Evolutionary conservation across 352 stramenopile genomes (phyloP).

Genomic region (Pythium rhizo-oryzae): DNA sequence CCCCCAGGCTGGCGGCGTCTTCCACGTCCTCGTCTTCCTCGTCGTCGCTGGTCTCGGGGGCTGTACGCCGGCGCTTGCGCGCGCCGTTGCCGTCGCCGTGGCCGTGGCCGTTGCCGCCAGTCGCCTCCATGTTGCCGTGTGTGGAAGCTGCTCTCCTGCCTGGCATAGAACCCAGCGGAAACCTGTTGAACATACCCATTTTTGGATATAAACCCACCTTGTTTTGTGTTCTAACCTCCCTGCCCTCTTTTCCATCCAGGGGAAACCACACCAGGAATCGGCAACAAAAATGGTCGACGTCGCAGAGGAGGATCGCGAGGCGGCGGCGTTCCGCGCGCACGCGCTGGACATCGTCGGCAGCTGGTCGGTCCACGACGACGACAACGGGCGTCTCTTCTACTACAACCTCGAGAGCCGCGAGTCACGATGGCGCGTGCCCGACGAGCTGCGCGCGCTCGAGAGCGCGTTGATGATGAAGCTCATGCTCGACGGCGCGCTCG

Average conservation of each 20-base stretch:
- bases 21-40: slow-evolving; percentile 7
- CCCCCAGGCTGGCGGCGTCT: slow-evolving; percentile 8
- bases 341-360: slow-evolving; percentile 55
- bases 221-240: neutral
- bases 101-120: neutral
- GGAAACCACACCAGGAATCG: neutral
- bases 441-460: slow-evolving; percentile 52
- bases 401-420: slow-evolving; percentile 50
- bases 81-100: neutral
- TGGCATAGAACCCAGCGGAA: too few relatives aligned
- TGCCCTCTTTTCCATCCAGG: too few relatives aligned
- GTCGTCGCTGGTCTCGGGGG: neutral
- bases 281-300: neutral
- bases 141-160: too few relatives aligned
- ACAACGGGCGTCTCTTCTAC: slow-evolving; percentile 78
- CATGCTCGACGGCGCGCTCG: slow-evolving; percentile 75
- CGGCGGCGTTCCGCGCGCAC: slow-evolving; percentile 50
- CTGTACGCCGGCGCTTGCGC: slow-evolving; percentile 1
- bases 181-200: neutral
- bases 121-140: slow-evolving; percentile 3
- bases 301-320: neutral
- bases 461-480: slow-evolving; percentile 85
- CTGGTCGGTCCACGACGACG: slow-evolving; percentile 80
- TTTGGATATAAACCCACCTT: neutral
- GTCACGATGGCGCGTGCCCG: slow-evolving; percentile 63